Conservation (phyloP, 2,329 filamentous ascomycete genomes). For the Lasiodiplodia hormozganensis region DNA sequence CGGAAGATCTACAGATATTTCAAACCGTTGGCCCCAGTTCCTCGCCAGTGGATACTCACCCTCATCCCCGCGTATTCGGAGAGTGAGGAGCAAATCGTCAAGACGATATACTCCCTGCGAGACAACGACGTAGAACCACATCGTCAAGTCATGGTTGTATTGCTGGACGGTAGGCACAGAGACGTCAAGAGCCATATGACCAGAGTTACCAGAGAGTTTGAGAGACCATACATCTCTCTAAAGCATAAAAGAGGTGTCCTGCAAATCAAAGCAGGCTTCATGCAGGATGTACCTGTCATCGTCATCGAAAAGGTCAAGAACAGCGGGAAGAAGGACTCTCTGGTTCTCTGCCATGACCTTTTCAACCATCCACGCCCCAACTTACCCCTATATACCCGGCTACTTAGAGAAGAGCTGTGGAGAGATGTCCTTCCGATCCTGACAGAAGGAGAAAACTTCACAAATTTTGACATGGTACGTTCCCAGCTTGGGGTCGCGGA, state of each 20-base stretch:
- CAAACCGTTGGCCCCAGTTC: constrained; percentile 30
- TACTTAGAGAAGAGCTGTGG: constrained; percentile 34
- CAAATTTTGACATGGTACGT: constrained; percentile 33
- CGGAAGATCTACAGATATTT: constrained; percentile 28
- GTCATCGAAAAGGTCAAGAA: constrained; percentile 36
- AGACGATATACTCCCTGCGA: constrained; percentile 34
- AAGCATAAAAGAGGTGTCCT: constrained; percentile 34
- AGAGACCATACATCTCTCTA: constrained; percentile 33
- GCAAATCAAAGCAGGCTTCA: constrained; percentile 35
- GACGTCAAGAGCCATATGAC: constrained; percentile 35
- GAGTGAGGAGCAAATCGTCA: constrained; percentile 36
- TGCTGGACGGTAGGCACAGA: constrained; percentile 34
- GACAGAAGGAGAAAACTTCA: constrained; percentile 31
- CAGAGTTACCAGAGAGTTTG: constrained; percentile 32
- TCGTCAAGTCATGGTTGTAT: constrained; percentile 36
- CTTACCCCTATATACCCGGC: constrained; percentile 31
- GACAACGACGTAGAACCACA: constrained; percentile 35
- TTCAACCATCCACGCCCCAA: constrained; percentile 35
- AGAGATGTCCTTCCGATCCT: constrained; percentile 32
- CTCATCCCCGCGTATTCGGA: constrained; percentile 37
- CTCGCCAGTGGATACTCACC: constrained; percentile 35
- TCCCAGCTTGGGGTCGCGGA: too few species aligned
- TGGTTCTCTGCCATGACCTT: constrained; percentile 36
- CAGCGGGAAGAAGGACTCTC: constrained; percentile 35
- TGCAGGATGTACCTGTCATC: constrained; percentile 36